Conservation (phyloP, 805 yeast genomes). For the Sugiyamaella lignohabitans region DNA sequence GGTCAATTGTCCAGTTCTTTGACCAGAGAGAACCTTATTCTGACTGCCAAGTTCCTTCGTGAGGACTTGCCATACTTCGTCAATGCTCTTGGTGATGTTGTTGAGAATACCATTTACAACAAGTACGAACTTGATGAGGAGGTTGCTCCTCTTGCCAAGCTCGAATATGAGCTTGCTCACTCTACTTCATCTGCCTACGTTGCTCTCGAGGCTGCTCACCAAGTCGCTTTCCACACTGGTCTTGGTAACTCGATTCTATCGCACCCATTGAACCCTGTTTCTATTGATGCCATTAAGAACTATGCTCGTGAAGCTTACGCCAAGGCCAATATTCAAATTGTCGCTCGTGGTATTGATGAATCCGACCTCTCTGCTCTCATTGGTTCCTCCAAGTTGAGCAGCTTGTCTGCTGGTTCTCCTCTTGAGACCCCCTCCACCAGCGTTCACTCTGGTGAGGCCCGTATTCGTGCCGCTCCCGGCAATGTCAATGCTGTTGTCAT, state of each 20-base stretch:
- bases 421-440: slow-evolving; percentile 39
- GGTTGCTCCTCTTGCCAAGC: slow-evolving; percentile 69
- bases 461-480: slow-evolving; percentile 50
- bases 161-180: slow-evolving; percentile 45
- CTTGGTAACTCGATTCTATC: slow-evolving; percentile 77
- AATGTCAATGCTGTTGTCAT: slow-evolving; percentile 61
- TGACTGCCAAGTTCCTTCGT: slow-evolving; percentile 75
- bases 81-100: slow-evolving; percentile 69
- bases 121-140: slow-evolving; percentile 78
- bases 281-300: slow-evolving; percentile 57
- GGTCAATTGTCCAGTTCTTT: slow-evolving; percentile 65
- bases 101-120: slow-evolving; percentile 61
- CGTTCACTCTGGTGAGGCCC: slow-evolving; percentile 56
- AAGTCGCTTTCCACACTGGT: slow-evolving; percentile 77
- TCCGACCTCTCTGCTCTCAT: slow-evolving; percentile 65
- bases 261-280: slow-evolving; percentile 54
- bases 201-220: slow-evolving; percentile 75
- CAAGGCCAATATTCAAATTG: slow-evolving; percentile 61
- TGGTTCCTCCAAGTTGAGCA: slow-evolving; percentile 44
- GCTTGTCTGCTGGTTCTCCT: slow-evolving; percentile 56
- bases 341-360: slow-evolving; percentile 67
- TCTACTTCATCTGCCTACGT: slow-evolving; percentile 43
- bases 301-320: slow-evolving; percentile 66
- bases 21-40: slow-evolving; percentile 77
- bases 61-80: slow-evolving; percentile 90